A percentile compares a stretch with the other conserved stretches of the same genome.
Conservation (phyloP, 2,329 filamentous ascomycete genomes). For the Ramularia endophylla region DNA sequence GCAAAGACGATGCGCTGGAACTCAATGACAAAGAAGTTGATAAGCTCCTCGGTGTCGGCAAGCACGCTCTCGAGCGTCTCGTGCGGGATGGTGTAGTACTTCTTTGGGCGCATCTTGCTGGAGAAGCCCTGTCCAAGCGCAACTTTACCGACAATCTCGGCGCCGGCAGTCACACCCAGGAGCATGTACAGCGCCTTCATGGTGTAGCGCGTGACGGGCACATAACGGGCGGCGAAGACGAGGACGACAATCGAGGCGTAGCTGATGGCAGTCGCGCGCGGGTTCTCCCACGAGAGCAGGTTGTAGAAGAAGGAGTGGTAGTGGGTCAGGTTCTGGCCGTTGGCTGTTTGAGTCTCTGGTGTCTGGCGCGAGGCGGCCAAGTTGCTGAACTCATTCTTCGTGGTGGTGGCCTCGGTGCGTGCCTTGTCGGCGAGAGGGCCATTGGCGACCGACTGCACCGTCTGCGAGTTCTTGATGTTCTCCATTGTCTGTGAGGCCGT, state of each 20-base stretch:
- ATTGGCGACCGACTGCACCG: conserved; percentile 44
- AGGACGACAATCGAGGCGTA: conserved; percentile 51
- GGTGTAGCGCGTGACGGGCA: conserved; percentile 56
- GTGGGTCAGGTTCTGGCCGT: conserved; percentile 58
- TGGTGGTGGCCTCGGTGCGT: conserved; percentile 51
- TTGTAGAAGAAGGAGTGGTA: conserved; percentile 64
- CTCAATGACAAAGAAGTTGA: conserved; percentile 65
- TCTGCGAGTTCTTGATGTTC: conserved; percentile 44
- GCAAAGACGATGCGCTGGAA: conserved; percentile 61
- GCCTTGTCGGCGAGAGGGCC: conserved; percentile 53
- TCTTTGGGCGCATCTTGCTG: conserved; percentile 55
- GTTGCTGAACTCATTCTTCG: conserved; percentile 52
- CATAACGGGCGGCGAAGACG: conserved; percentile 59
- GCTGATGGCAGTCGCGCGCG: conserved; percentile 56
- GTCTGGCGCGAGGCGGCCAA: conserved; percentile 50
- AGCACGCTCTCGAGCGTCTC: conserved; percentile 56
- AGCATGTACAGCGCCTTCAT: conserved; percentile 56
- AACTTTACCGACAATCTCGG: conserved; percentile 52
- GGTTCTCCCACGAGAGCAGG: conserved; percentile 62
- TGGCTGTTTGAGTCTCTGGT: conserved; percentile 50
- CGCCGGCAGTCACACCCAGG: conserved; percentile 52
- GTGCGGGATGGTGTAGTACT: conserved; percentile 61
- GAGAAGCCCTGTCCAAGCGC: conserved; percentile 54
- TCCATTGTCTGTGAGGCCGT: conserved; percentile 45
- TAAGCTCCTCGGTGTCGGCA: conserved; percentile 58